Base-by-base conservation (phyloP, 2,329 filamentous ascomycete species). In the Aspergillus luchuensis region DNA sequence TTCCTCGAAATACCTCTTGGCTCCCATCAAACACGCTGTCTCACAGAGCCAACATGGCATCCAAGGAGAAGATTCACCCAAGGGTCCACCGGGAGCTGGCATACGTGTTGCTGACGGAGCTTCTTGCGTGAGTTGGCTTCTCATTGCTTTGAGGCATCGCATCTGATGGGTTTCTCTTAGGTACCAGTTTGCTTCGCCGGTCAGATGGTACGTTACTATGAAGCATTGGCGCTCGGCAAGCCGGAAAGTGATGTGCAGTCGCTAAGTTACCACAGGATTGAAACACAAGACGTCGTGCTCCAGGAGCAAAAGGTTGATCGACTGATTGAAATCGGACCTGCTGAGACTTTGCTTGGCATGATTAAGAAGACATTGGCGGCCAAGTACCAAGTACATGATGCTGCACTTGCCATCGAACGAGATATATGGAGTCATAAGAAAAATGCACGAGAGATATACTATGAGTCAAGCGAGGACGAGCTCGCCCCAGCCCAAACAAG, bases 101-200 rank as follows among this genome's bases (percentile, higher is more conserved):
- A 15, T 55, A 55, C 45, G 28, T 45, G 33, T 19, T 55, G 23
- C 21, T 55, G 47, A 50, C 47, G 25, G 47, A 50, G 8, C 47
- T 50, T 50, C 47, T 50, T 25, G 47, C 47, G 47, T 50, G 25
- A 50, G 47, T 30, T 50, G 11, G 43, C 25, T n/a, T 50, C 10
- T 50, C 1, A 11, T 19, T 30, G 13, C 8, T 30, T 10, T 4
- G 2, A 11, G 25, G 8, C 5, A 19, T 19, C 13, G 23, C 8
- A 30, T 13, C 52, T 55, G 25, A 55, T 41, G 13, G 3, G 8
- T 39, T 47, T 13, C 17, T 3, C 8, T 2, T 45, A 55, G 52
- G 19, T 55, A 55, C 39, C 52, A 55, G 23, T 55, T 55, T 45
- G 52, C 52, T 45, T 55, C 52, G n/a, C 52, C 52, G n/a, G 52